A percentile compares a stretch with the other conserved stretches of the same genome.
phyloP scores from a whole-genome alignment of 2,329 filamentous ascomycete species.

The Tolypocladium nubicola region DNA sequence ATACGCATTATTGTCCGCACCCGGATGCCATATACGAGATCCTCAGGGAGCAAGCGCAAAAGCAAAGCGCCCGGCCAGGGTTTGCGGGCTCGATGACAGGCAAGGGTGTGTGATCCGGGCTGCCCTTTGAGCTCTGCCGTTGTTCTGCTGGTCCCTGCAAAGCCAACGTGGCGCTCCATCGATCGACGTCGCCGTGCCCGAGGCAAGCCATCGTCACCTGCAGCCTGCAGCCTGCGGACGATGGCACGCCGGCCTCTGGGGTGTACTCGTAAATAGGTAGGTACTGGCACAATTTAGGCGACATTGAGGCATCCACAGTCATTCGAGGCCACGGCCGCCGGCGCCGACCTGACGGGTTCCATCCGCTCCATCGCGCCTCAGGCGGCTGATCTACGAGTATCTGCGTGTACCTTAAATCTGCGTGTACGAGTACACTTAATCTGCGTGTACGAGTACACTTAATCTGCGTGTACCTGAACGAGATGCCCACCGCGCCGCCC shows the following conservation, averaged over 20 bases:
- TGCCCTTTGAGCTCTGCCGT: not conserved
- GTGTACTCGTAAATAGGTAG: not conserved
- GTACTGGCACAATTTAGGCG: not conserved
- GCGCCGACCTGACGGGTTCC: not conserved
- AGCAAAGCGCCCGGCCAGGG: not conserved
- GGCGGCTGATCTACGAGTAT: not conserved
- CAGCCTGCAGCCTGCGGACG: not conserved
- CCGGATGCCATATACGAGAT: not conserved
- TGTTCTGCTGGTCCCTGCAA: not conserved
- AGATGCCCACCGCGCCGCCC: not conserved
- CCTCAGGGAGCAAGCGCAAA: not conserved
- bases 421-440: too few relatives aligned
- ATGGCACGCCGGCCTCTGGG: not conserved
- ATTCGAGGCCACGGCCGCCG: not conserved
- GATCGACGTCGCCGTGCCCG: not conserved
- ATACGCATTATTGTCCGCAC: not conserved
- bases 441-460: too few relatives aligned
- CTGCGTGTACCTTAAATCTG: too few relatives aligned
- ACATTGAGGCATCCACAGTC: constrained; percentile 1
- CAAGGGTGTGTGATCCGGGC: not conserved
- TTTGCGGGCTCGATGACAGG: not conserved
- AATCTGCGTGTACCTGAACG: not conserved
- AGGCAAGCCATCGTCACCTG: not conserved
- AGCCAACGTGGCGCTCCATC: too few relatives aligned
- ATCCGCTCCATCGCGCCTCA: not conserved